These are phyloP conservation scores for Leishmania mexicana DNA, from an alignment of 208 protist species.

Conservation along the genomic window DNA sequence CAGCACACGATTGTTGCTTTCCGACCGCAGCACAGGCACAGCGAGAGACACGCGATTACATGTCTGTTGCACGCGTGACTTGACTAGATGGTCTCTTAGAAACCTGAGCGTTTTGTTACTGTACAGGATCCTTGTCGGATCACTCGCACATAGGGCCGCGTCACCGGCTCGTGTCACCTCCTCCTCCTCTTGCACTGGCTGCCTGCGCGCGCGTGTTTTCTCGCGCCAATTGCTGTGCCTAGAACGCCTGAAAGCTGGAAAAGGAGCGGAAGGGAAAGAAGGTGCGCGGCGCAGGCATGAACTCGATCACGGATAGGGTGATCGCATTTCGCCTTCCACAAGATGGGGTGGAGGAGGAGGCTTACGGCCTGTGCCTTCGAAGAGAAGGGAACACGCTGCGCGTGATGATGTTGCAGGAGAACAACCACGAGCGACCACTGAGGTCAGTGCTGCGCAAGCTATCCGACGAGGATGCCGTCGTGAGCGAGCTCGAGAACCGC, in stretches of 20 bases:
- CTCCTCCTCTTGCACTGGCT: neutral
- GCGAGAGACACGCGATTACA: neutral
- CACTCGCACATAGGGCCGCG: neutral
- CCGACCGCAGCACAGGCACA: neutral
- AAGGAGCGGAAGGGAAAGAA: neutral
- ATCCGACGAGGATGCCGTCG: slow-evolving; percentile 21
- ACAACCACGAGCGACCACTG: slow-evolving; percentile 13
- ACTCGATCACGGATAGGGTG: slow-evolving; percentile 19
- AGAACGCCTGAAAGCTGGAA: neutral
- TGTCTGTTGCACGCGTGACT: neutral
- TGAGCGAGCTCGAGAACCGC: slow-evolving; percentile 23
- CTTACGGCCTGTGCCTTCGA: slow-evolving; percentile 28
- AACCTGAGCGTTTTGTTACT: neutral
- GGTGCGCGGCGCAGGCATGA: slow-evolving; percentile 11
- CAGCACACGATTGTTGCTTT: neutral
- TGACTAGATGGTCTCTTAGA: neutral
- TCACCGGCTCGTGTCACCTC: neutral
- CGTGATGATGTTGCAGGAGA: slow-evolving; percentile 26
- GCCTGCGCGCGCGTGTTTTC: neutral
- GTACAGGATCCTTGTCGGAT: neutral
- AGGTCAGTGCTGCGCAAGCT: slow-evolving; percentile 19
- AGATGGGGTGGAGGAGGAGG: slow-evolving; percentile 13
- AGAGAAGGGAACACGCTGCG: slow-evolving; percentile 25
- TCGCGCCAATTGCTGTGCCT: neutral
- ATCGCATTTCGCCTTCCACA: slow-evolving; percentile 29